Conservation (phyloP, 192 early-diverging fungal species). For the Umbelopsis ramanniana region DNA sequence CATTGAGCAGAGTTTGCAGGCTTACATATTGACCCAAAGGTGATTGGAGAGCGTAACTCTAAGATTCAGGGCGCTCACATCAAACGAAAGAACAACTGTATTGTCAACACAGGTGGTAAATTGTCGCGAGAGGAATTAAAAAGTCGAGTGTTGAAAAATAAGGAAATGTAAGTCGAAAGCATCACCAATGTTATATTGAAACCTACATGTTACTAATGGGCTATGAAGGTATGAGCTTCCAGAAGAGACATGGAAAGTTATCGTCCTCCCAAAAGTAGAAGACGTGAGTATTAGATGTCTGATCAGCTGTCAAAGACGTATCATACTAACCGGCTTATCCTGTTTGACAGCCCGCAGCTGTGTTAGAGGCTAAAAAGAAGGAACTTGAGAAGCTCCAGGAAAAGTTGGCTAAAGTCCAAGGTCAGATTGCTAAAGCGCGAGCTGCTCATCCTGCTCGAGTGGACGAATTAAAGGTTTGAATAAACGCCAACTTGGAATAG, state of each 20-base stretch:
- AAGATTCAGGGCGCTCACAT: constrained; percentile 81
- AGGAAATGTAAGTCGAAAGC: constrained; percentile 59
- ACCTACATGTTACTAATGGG: neutral
- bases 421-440: constrained; percentile 56
- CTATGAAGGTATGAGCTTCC: constrained; percentile 67
- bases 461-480: constrained; percentile 31
- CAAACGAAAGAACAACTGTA: constrained; percentile 92
- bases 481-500: too few species aligned
- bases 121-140: constrained; percentile 75
- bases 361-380: constrained; percentile 65
- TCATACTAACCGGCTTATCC: too few species aligned
- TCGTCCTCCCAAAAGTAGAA: constrained; percentile 73
- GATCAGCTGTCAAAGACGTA: neutral
- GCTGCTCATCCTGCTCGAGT: constrained; percentile 29
- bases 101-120: constrained; percentile 86
- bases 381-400: constrained; percentile 61
- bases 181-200: neutral
- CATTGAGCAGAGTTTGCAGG: constrained; percentile 77
- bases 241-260: constrained; percentile 67
- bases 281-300: constrained; percentile 56
- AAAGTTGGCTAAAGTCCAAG: constrained; percentile 64
- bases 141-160: constrained; percentile 70
- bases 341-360: constrained; percentile 26
- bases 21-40: constrained; percentile 87
- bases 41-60: constrained; percentile 88